Evolutionary conservation across 1,139 yeast genomes (phyloP).

Genomic region (Candida sp.): DNA sequence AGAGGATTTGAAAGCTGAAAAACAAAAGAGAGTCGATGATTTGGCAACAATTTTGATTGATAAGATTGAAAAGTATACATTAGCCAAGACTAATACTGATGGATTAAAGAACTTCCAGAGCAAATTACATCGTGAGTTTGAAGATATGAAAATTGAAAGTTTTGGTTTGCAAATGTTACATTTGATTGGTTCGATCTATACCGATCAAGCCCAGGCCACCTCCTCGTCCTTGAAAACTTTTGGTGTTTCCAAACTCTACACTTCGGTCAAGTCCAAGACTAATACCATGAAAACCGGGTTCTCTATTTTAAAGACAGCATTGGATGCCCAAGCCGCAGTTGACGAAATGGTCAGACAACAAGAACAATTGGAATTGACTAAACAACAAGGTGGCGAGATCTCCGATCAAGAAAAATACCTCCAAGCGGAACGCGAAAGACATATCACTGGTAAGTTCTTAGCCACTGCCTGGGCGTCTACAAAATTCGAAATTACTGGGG

Average conservation of each 20-base stretch:
- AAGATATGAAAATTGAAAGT: conserved; percentile 48
- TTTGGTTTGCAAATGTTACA: conserved; percentile 47
- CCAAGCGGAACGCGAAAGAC: conserved; percentile 61
- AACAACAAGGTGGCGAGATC: conserved; percentile 25
- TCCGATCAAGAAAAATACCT: conserved; percentile 45
- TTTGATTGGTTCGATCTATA: conserved; percentile 63
- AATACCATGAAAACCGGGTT: conserved; percentile 37
- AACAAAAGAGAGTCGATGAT: conserved; percentile 52
- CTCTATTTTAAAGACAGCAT: conserved; percentile 37
- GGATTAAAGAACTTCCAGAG: conserved; percentile 33
- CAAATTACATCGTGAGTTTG: conserved; percentile 56
- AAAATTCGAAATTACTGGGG: conserved; percentile 68
- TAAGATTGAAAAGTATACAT: conserved; percentile 38
- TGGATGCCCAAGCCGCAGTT: conserved; percentile 40
- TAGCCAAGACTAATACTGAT: conserved; percentile 22
- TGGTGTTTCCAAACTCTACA: conserved; percentile 51
- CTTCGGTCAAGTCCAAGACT: conserved; percentile 42
- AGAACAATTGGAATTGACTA: conserved; percentile 37
- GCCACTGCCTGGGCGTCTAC: conserved; percentile 82
- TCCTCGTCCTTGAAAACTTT: conserved; percentile 36
- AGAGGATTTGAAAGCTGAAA: conserved; percentile 53
- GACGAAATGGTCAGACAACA: conserved; percentile 46
- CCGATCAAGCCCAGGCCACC: conserved; percentile 51
- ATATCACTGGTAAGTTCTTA: conserved; percentile 68
- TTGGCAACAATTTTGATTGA: conserved; percentile 44